phyloP scores from a whole-genome alignment of 2,329 filamentous ascomycete genomes.

The Fusarium tupiense region DNA sequence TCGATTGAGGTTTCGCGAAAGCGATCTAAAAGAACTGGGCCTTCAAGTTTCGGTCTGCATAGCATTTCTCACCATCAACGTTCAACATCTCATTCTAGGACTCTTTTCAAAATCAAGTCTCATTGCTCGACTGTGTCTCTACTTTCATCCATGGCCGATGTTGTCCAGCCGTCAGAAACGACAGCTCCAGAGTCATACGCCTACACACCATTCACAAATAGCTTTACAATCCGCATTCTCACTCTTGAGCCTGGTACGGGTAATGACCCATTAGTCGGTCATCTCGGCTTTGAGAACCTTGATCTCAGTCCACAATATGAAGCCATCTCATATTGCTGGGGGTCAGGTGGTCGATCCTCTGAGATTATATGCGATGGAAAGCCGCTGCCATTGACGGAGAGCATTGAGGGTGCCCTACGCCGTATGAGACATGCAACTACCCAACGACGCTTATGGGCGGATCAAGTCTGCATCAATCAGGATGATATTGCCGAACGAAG shows the following conservation, averaged over 20 bases:
- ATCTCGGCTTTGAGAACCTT: constrained; percentile 40
- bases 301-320: constrained; percentile 43
- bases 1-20: background rate
- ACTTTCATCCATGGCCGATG: constrained; percentile 29
- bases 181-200: constrained; percentile 13
- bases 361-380: constrained; percentile 39
- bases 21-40: constrained; percentile 15
- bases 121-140: constrained; percentile 7
- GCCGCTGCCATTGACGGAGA: constrained; percentile 43
- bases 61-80: background rate
- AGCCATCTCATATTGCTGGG: constrained; percentile 52
- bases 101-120: background rate
- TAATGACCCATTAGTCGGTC: constrained; percentile 43
- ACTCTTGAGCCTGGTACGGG: constrained; percentile 45
- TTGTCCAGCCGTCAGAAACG: background rate
- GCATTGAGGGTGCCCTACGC: constrained; percentile 45
- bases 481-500: constrained; percentile 48
- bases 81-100: background rate
- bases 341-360: constrained; percentile 35
- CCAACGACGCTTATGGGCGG: constrained; percentile 50
- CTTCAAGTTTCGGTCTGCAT: background rate
- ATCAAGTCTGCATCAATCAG: constrained; percentile 55
- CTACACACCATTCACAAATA: constrained; percentile 38
- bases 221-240: constrained; percentile 45
- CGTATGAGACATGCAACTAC: constrained; percentile 41